Base-by-base conservation (phyloP, 805 yeast genomes). In the Vanderwaltozyma yarrowii region DNA sequence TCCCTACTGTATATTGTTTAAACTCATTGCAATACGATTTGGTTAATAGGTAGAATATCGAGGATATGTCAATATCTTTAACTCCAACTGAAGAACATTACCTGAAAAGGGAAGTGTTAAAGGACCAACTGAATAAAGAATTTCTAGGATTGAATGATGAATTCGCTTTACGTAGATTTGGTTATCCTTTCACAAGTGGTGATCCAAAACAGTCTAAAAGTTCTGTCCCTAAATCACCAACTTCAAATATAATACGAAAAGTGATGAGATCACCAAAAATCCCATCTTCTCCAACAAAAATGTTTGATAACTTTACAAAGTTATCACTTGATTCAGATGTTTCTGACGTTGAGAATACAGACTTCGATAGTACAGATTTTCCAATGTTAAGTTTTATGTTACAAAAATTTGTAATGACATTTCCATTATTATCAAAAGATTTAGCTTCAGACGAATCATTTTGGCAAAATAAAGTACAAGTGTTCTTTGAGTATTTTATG, bases 381-480 rank as follows among this genome's bases (percentile, higher is more conserved):
- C 96, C 96, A 0, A 56, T 88, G 30, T 53, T 81, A 17, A 66
- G 80, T 44, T 84, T 71, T 60, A 71, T 85, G 43, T 76, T 88
- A 54, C 57, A 66, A 35, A 64, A 74, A 32, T 80, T 78, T 42
- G 58, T 88, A 3, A 65, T 69, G 37, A 73, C 80, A 1, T 80
- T 89, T 49, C 97, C 98, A 0, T 79, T 87, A 51, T 64, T 92
- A 24, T 59, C 77, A 1, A 48, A 51, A 26, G 52, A 61, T 19
- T 38, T 56, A 33, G 56, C 60, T 1, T 61, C 69, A 30, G 69
- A 73, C 32, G 70, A 71, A 31, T 74, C 75, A 36, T 84, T 89
- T 51, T 89, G 96, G 96, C 74, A 74, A 36, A 67, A 65, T 33
- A 78, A 80, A 34, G 78, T 87, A 0, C 96, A 88, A 60, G 78